A percentile compares a stretch with the other conserved stretches of the same genome.
Evolutionary conservation across 1,284 basidiomycete species (phyloP).

Genomic region (Sporisorium reilianum): DNA sequence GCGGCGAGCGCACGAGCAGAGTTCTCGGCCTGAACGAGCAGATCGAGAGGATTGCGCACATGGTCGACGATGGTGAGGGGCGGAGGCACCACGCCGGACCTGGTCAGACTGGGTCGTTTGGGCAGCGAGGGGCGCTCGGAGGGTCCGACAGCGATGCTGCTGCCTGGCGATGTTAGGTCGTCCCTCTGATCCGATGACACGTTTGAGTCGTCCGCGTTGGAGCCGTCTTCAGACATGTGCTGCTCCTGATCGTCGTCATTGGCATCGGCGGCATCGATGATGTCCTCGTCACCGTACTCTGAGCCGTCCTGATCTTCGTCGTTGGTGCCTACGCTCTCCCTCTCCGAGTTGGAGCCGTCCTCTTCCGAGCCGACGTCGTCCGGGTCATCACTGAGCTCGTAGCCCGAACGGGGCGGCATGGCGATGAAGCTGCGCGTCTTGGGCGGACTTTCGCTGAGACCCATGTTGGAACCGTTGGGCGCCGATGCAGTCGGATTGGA

Average conservation of each 20-base stretch:
- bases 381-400: constrained; percentile 68
- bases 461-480: constrained; percentile 24
- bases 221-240: not conserved
- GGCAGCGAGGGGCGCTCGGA: constrained; percentile 39
- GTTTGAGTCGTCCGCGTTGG: not conserved
- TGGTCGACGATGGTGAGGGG: constrained; percentile 36
- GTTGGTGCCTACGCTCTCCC: constrained; percentile 59
- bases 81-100: constrained; percentile 54
- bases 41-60: constrained; percentile 24
- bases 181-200: not conserved
- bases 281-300: constrained; percentile 55
- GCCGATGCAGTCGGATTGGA: constrained; percentile 11
- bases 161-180: constrained; percentile 1
- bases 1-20: constrained; percentile 39
- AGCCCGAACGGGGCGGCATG: constrained; percentile 68
- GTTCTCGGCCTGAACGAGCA: constrained; percentile 37
- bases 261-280: constrained; percentile 19
- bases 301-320: constrained; percentile 53
- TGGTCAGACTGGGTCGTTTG: constrained; percentile 59
- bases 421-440: constrained; percentile 68
- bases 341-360: constrained; percentile 62
- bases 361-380: constrained; percentile 68
- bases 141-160: not conserved
- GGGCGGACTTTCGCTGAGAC: constrained; percentile 62
- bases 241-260: constrained; percentile 33